A percentile compares a stretch with the other conserved stretches of the same genome.
Conservation (phyloP, 179 eudicot species). For the Heliamphora ciliata region DNA sequence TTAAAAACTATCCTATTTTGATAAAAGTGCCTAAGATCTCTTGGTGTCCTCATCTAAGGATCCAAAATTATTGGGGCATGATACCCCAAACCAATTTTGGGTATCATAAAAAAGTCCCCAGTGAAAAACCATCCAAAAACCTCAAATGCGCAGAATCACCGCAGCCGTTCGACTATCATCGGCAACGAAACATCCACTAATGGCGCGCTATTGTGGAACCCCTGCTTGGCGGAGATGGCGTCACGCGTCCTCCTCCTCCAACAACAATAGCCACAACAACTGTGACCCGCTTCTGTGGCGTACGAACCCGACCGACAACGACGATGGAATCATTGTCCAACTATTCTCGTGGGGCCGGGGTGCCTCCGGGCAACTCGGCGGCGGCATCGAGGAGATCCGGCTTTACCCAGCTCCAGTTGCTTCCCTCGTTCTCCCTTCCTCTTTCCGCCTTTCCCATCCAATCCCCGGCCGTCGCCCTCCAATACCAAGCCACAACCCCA, state of each 20-base stretch:
- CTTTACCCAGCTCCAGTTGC: slow-evolving; percentile 56
- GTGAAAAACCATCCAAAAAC: no score
- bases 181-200: no score
- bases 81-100: no score
- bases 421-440: slow-evolving; percentile 38
- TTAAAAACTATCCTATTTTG: no score
- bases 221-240: neutral
- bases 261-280: slow-evolving; percentile 14
- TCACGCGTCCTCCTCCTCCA: slow-evolving; percentile 10
- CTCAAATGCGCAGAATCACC: no score
- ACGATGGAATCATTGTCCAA: slow-evolving; percentile 30
- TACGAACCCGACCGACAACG: neutral
- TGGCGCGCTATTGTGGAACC: neutral
- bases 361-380: slow-evolving; percentile 87
- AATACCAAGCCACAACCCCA: neutral
- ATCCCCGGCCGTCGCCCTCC: slow-evolving; percentile 28
- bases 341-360: slow-evolving; percentile 88
- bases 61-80: no score
- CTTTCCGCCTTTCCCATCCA: slow-evolving; percentile 29
- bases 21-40: no score
- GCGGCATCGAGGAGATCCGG: slow-evolving; percentile 40
- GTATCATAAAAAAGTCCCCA: no score
- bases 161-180: no score
- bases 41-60: no score
- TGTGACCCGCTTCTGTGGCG: slow-evolving; percentile 26